These are phyloP conservation scores for Staphylotrichum tortipilum DNA, from an alignment of 495 filamentous ascomycete species.

Conservation along the genomic window DNA sequence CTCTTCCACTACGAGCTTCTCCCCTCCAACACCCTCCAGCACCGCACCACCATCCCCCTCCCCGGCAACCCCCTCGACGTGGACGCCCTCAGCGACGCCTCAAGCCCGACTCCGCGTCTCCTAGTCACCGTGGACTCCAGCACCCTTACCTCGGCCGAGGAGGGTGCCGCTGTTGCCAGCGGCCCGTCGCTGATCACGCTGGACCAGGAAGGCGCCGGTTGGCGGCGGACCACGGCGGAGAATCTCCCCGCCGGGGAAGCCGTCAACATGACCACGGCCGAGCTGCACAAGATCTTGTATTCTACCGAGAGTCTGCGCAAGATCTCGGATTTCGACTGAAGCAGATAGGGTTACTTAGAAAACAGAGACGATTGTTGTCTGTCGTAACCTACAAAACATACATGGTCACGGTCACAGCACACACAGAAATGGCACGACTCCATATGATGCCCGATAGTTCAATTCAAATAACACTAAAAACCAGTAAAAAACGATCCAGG, in stretches of 20 bases:
- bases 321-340: slow-evolving; percentile 23
- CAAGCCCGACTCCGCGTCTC: slow-evolving; percentile 19
- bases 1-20: slow-evolving; percentile 50
- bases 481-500: not conserved
- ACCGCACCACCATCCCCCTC: slow-evolving; percentile 40
- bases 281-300: slow-evolving; percentile 57
- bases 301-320: slow-evolving; percentile 62
- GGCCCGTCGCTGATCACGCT: slow-evolving; percentile 13
- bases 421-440: not conserved
- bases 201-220: slow-evolving; percentile 8
- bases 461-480: slow-evolving; percentile 6
- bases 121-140: slow-evolving; percentile 52
- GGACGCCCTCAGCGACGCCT: slow-evolving; percentile 16
- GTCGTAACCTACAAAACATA: too few relatives aligned
- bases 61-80: slow-evolving; percentile 57
- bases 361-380: not conserved
- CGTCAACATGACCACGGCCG: slow-evolving; percentile 26
- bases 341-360: not conserved
- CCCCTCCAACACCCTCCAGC: slow-evolving; percentile 33
- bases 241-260: slow-evolving; percentile 16
- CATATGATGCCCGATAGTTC: slow-evolving; percentile 6
- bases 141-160: slow-evolving; percentile 18
- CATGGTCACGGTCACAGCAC: too few relatives aligned
- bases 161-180: too few relatives aligned
- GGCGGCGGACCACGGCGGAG: not conserved